Evolutionary conservation across 108 stramenopile genomes (phyloP).

Genomic region (Cylindrotheca fusiformis): DNA sequence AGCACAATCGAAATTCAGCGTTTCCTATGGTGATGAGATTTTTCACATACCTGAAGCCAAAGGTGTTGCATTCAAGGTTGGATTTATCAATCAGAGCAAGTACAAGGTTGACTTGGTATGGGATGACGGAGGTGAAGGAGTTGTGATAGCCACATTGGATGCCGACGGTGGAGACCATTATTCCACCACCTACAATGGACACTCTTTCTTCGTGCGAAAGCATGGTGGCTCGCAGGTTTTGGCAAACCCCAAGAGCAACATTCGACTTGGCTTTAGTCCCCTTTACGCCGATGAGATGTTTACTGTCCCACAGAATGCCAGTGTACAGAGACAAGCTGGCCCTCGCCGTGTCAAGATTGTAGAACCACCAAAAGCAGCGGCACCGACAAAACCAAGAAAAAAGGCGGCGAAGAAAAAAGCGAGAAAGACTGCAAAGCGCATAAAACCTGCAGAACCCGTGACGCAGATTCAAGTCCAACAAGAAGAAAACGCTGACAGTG

Average conservation of each 20-base stretch:
- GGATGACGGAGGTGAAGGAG: neutral
- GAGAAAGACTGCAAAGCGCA: neutral
- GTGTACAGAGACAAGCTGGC: neutral
- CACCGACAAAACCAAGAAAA: neutral
- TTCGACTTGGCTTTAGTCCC: neutral
- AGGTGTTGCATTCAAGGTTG: neutral
- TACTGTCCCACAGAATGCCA: neutral
- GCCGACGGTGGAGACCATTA: neutral
- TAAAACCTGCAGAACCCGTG: neutral
- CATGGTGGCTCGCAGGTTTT: neutral
- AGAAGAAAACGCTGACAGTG: neutral
- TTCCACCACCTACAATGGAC: neutral
- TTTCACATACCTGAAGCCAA: neutral
- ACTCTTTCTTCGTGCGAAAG: neutral
- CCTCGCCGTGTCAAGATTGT: neutral
- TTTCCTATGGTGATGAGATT: neutral
- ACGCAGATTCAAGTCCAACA: neutral
- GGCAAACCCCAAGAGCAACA: neutral
- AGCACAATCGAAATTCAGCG: neutral
- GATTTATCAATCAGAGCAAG: neutral
- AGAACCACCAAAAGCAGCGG: too few species aligned
- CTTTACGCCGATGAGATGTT: neutral
- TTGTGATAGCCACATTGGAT: neutral
- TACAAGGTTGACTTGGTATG: neutral
- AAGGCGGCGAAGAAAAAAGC: neutral